phyloP scores from a whole-genome alignment of 2,329 filamentous ascomycete species.

The Didymella lethalis region DNA sequence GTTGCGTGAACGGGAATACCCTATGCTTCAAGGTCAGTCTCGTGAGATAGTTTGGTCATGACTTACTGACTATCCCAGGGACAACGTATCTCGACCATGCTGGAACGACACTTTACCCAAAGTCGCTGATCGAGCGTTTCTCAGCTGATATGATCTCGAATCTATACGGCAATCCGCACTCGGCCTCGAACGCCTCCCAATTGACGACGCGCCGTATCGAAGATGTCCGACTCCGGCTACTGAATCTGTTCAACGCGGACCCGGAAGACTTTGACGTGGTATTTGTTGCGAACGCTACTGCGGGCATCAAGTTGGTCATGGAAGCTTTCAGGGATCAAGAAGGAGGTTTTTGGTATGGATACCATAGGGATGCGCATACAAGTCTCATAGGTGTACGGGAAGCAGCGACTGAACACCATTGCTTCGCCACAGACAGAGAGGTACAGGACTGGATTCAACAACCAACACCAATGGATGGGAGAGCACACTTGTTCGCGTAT shows the following conservation, averaged over 20 bases:
- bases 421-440: conserved; percentile 69
- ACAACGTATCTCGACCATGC: conserved; percentile 91
- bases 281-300: conserved; percentile 92
- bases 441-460: conserved; percentile 70
- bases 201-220: conserved; percentile 77
- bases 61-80: conserved; percentile 57
- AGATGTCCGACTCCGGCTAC: conserved; percentile 72
- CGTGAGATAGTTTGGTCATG: background rate
- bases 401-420: conserved; percentile 69
- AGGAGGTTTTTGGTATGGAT: conserved; percentile 80
- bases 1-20: conserved; percentile 69
- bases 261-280: conserved; percentile 84
- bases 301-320: conserved; percentile 84
- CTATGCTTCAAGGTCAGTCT: conserved; percentile 70
- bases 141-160: conserved; percentile 78
- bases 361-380: conserved; percentile 86
- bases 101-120: conserved; percentile 84
- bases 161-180: conserved; percentile 92
- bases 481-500: conserved; percentile 73
- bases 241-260: conserved; percentile 82
- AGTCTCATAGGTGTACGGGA: conserved; percentile 83
- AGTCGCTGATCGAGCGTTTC: conserved; percentile 81
- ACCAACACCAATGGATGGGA: conserved; percentile 24
- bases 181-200: conserved; percentile 81
- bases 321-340: conserved; percentile 76